Conservation (phyloP, 768 basidiomycete genomes). For the Termitomyces sp. region DNA sequence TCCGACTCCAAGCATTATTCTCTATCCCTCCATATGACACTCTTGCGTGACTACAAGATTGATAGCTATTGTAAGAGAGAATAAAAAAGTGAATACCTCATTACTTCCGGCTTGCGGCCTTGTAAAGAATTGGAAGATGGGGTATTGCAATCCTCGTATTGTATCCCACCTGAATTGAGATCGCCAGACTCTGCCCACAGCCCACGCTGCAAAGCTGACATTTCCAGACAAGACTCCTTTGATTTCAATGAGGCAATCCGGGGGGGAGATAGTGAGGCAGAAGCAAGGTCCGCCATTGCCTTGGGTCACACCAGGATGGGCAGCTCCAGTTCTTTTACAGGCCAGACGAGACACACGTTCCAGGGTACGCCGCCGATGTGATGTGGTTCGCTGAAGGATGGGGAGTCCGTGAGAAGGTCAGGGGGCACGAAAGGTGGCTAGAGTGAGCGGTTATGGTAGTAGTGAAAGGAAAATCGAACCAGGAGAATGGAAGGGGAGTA, state of each 20-base stretch:
- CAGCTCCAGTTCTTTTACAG: not conserved
- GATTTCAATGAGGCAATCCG: constrained; percentile 19
- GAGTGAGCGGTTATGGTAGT: not conserved
- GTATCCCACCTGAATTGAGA: constrained; percentile 1
- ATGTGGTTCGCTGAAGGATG: not conserved
- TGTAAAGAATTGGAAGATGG: not conserved
- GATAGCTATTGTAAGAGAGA: not conserved
- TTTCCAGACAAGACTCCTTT: constrained; percentile 7
- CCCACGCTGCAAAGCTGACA: constrained; percentile 16
- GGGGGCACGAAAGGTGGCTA: not conserved
- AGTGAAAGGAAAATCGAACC: not conserved
- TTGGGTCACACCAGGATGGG: not conserved
- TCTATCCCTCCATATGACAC: not conserved
- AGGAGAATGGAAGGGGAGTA: not conserved
- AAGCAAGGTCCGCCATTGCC: constrained; percentile 2
- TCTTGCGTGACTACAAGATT: not conserved
- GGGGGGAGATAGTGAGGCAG: constrained; percentile 14
- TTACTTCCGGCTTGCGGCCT: constrained; percentile 1
- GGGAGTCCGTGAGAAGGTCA: not conserved
- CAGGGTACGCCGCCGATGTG: not conserved
- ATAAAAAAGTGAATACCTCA: constrained; percentile 4
- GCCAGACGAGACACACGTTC: not conserved
- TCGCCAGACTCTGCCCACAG: constrained; percentile 4
- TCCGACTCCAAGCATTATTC: not conserved
- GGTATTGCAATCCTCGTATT: constrained; percentile 7